These are phyloP conservation scores for Monosporascus sp. DNA, from an alignment of 2,329 filamentous ascomycete genomes.

Conservation along the genomic window DNA sequence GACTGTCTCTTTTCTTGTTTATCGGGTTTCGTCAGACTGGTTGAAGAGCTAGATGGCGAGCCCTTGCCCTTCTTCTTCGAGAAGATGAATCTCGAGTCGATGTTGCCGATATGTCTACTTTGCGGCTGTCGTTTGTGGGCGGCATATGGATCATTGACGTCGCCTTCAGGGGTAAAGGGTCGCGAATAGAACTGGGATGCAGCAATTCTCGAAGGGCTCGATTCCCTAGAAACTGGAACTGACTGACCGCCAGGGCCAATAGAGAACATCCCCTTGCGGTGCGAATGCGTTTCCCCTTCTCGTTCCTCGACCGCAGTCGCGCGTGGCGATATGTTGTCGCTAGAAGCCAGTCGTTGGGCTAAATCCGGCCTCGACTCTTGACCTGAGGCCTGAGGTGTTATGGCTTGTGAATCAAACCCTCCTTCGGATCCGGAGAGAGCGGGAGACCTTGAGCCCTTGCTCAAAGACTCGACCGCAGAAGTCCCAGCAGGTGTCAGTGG, in stretches of 20 bases:
- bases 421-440: conserved; percentile 17
- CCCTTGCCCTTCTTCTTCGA: conserved; percentile 65
- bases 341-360: conserved; percentile 38
- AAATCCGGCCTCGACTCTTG: conserved; percentile 43
- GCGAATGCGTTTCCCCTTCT: conserved; percentile 28
- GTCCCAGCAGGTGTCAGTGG: conserved; percentile 85
- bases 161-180: conserved; percentile 73
- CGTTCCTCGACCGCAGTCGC: conserved; percentile 33
- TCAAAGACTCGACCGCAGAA: conserved; percentile 33
- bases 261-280: conserved; percentile 52
- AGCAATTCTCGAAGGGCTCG: conserved; percentile 59
- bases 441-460: conserved; percentile 18
- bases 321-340: conserved; percentile 36
- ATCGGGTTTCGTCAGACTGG: conserved; percentile 42
- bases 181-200: conserved; percentile 64
- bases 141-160: conserved; percentile 82
- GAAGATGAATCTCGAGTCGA: conserved; percentile 84
- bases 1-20: conserved; percentile 49
- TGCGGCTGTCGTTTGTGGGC: conserved; percentile 72
- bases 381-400: conserved; percentile 66
- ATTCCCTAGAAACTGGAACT: conserved; percentile 54
- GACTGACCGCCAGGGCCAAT: conserved; percentile 45
- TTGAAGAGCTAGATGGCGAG: conserved; percentile 49
- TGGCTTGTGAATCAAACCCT: conserved; percentile 36
- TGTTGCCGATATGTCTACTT: conserved; percentile 53